Percentiles rank a stretch among this genome's conserved stretches.
Conservation (phyloP, 176 grass and related monocot species). For the Oryza glaberrima region DNA sequence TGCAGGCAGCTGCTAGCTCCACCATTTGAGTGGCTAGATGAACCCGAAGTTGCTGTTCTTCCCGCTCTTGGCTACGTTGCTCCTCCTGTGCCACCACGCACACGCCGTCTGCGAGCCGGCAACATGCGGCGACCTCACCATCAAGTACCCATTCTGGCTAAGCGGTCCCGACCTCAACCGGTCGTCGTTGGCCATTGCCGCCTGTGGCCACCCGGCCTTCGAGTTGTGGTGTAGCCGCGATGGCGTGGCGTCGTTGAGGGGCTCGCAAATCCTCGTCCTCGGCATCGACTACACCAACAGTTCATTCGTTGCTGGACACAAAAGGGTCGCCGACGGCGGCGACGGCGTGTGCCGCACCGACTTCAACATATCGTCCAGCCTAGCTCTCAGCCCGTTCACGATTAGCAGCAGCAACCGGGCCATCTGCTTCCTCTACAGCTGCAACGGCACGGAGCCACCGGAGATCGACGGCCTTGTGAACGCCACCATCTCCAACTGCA, state of each 20-base stretch:
- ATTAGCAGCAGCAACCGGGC: slow-evolving; percentile 30
- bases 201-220: slow-evolving; percentile 57
- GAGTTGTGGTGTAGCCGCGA: slow-evolving; percentile 28
- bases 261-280: slow-evolving; percentile 16
- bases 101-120: slow-evolving; percentile 26
- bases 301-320: slow-evolving; percentile 38
- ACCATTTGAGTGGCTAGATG: neutral
- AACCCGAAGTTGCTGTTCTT: slow-evolving; percentile 22
- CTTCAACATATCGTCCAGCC: slow-evolving; percentile 51
- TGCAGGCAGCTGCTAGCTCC: neutral
- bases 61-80: slow-evolving; percentile 20
- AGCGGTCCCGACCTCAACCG: neutral
- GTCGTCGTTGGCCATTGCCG: neutral
- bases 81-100: neutral
- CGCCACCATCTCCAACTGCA: neutral
- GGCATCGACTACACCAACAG: slow-evolving; percentile 39
- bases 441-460: neutral
- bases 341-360: slow-evolving; percentile 40
- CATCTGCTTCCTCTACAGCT: slow-evolving; percentile 58
- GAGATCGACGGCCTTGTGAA: neutral
- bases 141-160: slow-evolving; percentile 67
- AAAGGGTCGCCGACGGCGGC: neutral
- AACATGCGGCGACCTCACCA: slow-evolving; percentile 40
- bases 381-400: slow-evolving; percentile 37
- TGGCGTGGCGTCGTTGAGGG: neutral